Base-by-base conservation (phyloP, 140 eudicot species). In the Erigeron philadelphicus region DNA sequence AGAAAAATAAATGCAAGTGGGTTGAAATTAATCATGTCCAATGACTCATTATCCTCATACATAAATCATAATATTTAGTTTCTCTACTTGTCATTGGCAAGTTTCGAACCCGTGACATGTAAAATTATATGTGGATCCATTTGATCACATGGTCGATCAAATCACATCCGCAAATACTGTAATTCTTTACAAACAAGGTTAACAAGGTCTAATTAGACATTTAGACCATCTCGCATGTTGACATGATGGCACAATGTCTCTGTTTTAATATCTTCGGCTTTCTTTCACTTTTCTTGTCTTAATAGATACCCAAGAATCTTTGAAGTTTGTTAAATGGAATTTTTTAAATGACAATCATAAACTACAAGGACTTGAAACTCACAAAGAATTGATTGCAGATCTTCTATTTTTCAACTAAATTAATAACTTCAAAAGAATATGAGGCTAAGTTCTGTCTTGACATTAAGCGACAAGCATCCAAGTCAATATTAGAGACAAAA, bases 381-480 rank as follows among this genome's bases (percentile, higher is more conserved):
- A 75, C 74, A 75, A 17, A 10, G 52, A 75, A 66, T 67, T 75
- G 61, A 67, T 46, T 67, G 68, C 68, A 35, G 63, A 75, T 67
- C 68, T 61, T 61, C 15, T 65, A 15, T 31, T 31, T 31, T 35
- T 46, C 54, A 57, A 46, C 41, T 61, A 5, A 15, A 56, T 74
- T 9, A 48, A 49, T 31, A 73, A 52, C 35, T 63, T 4, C n/a
- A 48, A 42, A 18, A 52, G 1, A 52, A 64, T 52, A 49, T 49
- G 63, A 21, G 69, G 43, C 21, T 40, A 47, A 74, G 40, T 64
- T 73, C 68, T 87, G 95, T 83, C 83, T 71, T 68, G 84, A 69
- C 54, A 71, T 62, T 62, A 43, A 70, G 81, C 71, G 81, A 80
- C 90, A 84, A 60, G 71, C 74, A 73, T 64, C 53, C 78, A 68